Percentiles rank a stretch among this genome's conserved stretches.
phyloP scores from a whole-genome alignment of 2,329 filamentous ascomycete genomes.

The Nemania sp. region DNA sequence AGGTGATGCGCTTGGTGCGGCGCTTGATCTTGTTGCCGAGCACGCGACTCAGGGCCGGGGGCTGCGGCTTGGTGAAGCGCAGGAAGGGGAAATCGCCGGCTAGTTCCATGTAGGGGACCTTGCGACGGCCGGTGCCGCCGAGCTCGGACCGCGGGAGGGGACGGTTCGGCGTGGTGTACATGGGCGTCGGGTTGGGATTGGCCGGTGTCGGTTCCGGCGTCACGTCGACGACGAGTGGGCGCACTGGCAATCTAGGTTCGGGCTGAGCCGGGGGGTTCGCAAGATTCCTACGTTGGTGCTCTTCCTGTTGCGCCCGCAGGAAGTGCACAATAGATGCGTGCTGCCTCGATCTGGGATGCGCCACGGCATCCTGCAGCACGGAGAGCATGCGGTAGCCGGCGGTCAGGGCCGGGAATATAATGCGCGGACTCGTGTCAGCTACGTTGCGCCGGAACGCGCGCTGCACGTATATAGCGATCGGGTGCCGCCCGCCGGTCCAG shows the following conservation, averaged over 20 bases:
- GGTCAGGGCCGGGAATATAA: constrained; percentile 64
- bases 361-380: constrained; percentile 27
- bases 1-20: constrained; percentile 48
- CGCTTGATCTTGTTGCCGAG: constrained; percentile 54
- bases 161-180: constrained; percentile 51
- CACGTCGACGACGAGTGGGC: constrained; percentile 40
- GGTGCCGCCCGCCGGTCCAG: constrained; percentile 40
- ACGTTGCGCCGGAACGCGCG: constrained; percentile 65
- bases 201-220: constrained; percentile 39
- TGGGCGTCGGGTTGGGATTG: constrained; percentile 40
- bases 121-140: constrained; percentile 50
- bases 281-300: constrained; percentile 30
- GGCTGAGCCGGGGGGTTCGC: no score
- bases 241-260: no score
- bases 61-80: constrained; percentile 68
- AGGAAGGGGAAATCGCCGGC: constrained; percentile 64
- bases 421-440: constrained; percentile 58
- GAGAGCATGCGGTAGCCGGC: constrained; percentile 60
- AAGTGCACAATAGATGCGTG: constrained; percentile 47
- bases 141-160: constrained; percentile 55
- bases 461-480: constrained; percentile 61
- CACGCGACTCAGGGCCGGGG: constrained; percentile 58
- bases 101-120: constrained; percentile 61
- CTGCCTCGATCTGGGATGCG: constrained; percentile 31
- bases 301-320: constrained; percentile 45